These are phyloP conservation scores for Bolboschoenoplectus hybrid DNA, from an alignment of 202 grass and related monocot genomes.

Conservation along the genomic window DNA sequence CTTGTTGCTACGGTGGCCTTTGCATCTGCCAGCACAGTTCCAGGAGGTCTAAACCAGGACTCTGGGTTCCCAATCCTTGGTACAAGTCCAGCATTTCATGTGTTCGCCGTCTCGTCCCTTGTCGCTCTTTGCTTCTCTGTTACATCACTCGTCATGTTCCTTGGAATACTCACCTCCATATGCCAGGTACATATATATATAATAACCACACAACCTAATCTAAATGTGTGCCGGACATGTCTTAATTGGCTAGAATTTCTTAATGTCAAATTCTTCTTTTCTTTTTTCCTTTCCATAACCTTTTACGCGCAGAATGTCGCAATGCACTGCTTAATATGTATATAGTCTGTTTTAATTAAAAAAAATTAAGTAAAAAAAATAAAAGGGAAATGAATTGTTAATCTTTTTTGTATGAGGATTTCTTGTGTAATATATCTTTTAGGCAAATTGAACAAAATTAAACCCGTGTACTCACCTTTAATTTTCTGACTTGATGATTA, in stretches of 20 bases:
- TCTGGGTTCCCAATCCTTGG: slow-evolving; percentile 22
- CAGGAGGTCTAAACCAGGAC: slow-evolving; percentile 19
- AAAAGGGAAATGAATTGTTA: not conserved
- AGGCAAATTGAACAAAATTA: too few species aligned
- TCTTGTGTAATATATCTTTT: not conserved
- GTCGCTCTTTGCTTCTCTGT: slow-evolving; percentile 32
- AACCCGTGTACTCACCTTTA: too few species aligned
- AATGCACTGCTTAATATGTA: not conserved
- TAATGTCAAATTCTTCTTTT: not conserved
- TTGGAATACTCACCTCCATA: slow-evolving; percentile 33
- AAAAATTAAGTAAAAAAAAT: not conserved
- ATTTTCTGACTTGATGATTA: too few species aligned
- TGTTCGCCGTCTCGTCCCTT: slow-evolving; percentile 18
- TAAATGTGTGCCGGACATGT: not conserved
- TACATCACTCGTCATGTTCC: slow-evolving; percentile 40
- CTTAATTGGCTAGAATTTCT: not conserved
- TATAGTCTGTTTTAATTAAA: not conserved
- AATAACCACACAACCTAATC: not conserved
- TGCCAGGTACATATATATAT: not conserved
- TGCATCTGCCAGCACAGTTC: slow-evolving; percentile 29
- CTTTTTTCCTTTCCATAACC: too few species aligned
- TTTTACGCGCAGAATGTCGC: not conserved
- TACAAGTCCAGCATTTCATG: not conserved
- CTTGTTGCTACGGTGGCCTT: slow-evolving; percentile 33
- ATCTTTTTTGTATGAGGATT: not conserved